phyloP scores from a whole-genome alignment of 805 yeast species.

The Schwanniomyces sp. region DNA sequence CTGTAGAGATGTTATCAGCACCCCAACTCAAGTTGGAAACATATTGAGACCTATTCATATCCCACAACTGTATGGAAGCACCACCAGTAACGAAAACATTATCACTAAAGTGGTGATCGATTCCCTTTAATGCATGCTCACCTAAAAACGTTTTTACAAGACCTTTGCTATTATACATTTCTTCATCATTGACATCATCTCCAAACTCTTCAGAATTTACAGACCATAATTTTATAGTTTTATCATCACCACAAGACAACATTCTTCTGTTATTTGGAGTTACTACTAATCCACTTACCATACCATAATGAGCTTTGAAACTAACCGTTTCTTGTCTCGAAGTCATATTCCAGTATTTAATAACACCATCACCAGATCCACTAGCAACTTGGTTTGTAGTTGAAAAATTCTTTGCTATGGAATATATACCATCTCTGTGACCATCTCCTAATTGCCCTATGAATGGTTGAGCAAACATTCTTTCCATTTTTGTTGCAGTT shows the following conservation, averaged over 20 bases:
- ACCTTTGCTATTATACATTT: conserved; percentile 45
- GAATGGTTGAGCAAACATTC: conserved; percentile 98
- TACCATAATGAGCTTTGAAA: conserved; percentile 86
- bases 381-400: conserved; percentile 76
- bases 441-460: conserved; percentile 93
- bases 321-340: conserved; percentile 72
- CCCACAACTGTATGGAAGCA: conserved; percentile 89
- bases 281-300: conserved; percentile 79
- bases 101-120: conserved; percentile 83
- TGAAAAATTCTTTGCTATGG: conserved; percentile 75
- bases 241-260: conserved; percentile 88
- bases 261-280: conserved; percentile 33
- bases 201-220: conserved; percentile 44
- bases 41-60: conserved; percentile 74
- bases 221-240: conserved; percentile 23
- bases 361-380: conserved; percentile 93
- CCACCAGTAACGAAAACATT: conserved; percentile 89
- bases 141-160: conserved; percentile 79
- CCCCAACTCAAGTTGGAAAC: conserved; percentile 89
- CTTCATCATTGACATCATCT: conserved; percentile 28
- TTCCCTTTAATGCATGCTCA: conserved; percentile 76
- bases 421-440: conserved; percentile 91
- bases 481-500: conserved; percentile 91
- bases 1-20: conserved; percentile 82
- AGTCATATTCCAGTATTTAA: conserved; percentile 91